phyloP scores from a whole-genome alignment of 306 rosid genomes.

The Cucurbita ficifolia region DNA sequence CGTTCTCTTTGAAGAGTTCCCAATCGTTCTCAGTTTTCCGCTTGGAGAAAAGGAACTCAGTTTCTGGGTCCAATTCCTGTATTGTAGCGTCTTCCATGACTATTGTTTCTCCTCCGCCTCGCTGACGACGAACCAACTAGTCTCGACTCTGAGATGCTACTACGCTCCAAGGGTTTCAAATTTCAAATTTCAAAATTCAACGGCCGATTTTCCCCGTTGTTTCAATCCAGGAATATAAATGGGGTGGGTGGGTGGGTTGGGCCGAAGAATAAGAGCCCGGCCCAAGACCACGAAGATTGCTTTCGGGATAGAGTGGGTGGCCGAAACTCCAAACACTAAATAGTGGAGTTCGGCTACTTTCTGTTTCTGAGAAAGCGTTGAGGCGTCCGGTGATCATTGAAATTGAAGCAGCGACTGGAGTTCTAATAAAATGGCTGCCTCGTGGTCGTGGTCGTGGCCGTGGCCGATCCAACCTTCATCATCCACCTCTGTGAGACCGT shows the following conservation, averaged over 20 bases:
- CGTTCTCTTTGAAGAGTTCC: constrained; percentile 88
- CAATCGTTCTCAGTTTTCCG: constrained; percentile 61
- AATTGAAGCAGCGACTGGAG: too few relatives aligned
- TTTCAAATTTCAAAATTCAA: constrained; percentile 4
- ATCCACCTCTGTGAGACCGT: too few relatives aligned
- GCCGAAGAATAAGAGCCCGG: background rate
- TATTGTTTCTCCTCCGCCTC: background rate
- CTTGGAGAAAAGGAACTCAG: constrained; percentile 56
- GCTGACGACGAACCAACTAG: background rate
- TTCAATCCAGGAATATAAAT: background rate
- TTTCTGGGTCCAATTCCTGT: constrained; percentile 48
- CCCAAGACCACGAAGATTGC: background rate
- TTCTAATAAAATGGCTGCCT: too few relatives aligned
- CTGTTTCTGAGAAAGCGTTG: too few relatives aligned
- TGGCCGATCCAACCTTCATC: too few relatives aligned
- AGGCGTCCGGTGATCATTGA: too few relatives aligned
- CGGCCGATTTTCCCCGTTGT: background rate
- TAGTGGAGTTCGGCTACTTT: too few relatives aligned
- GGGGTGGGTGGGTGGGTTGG: background rate
- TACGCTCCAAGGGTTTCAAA: background rate
- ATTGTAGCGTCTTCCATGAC: background rate
- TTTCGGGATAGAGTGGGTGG: too few relatives aligned
- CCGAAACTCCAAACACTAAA: too few relatives aligned
- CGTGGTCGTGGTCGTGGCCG: too few relatives aligned
- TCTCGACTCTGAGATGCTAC: too few relatives aligned